Evolutionary conservation across 345 rosid species (phyloP).

Genomic region (Zanthoxylum bungeanum): DNA sequence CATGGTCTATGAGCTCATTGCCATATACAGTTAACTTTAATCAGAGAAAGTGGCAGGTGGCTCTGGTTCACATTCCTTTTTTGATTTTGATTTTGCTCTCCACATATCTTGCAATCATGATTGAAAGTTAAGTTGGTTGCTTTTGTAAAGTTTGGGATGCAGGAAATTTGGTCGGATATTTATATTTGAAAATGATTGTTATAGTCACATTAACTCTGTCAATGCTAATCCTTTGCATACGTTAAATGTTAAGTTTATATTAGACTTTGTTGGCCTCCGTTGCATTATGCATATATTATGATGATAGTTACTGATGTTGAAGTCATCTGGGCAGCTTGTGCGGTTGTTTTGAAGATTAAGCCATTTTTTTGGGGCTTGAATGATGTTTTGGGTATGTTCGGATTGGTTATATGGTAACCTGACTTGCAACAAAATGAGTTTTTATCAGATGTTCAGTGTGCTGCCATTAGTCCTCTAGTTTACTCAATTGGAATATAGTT

Average conservation of each 20-base stretch:
- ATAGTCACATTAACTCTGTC: slow-evolving; percentile 14
- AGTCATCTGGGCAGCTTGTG: neutral
- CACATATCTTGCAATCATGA: slow-evolving; percentile 1
- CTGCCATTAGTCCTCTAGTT: no score
- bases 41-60: slow-evolving; percentile 9
- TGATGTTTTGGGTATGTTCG: no score
- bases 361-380: no score
- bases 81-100: slow-evolving; percentile 16
- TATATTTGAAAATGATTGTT: slow-evolving; percentile 22
- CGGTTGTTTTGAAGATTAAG: no score
- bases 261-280: neutral
- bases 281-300: neutral
- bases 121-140: slow-evolving; percentile 26
- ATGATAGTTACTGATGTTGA: neutral
- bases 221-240: neutral
- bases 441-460: no score
- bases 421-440: no score
- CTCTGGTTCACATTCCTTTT: slow-evolving; percentile 12
- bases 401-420: no score
- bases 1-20: slow-evolving; percentile 11
- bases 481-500: no score
- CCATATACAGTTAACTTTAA: slow-evolving; percentile 7
- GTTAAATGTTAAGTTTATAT: neutral
- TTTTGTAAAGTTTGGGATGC: slow-evolving; percentile 33
- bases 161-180: slow-evolving; percentile 25